Evolutionary conservation across 2,329 filamentous ascomycete genomes (phyloP).

Genomic region (Periglandula ipomoeae): DNA sequence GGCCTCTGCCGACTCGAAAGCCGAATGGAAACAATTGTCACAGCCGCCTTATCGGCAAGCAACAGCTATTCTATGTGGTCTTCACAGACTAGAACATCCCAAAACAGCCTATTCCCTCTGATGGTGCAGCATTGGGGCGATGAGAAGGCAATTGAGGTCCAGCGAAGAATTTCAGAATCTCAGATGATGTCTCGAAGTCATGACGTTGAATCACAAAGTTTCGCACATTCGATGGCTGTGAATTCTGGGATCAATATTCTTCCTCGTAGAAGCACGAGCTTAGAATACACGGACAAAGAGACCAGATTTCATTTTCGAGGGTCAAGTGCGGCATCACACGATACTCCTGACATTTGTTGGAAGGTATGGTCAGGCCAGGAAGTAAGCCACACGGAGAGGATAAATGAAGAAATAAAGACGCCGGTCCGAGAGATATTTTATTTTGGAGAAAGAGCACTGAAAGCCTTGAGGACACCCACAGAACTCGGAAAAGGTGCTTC

Average conservation of each 20-base stretch:
- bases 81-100: conserved; percentile 26
- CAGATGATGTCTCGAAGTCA: not conserved
- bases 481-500: not conserved
- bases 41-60: conserved; percentile 40
- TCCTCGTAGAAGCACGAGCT: not conserved
- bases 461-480: conserved; percentile 1
- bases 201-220: not conserved
- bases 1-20: conserved; percentile 35
- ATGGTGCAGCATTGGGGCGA: conserved; percentile 41
- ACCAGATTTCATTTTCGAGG: not conserved
- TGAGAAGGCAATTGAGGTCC: conserved; percentile 25
- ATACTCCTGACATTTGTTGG: not conserved
- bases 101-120: conserved; percentile 33
- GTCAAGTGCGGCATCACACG: not conserved
- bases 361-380: conserved; percentile 1
- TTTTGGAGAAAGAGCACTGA: conserved; percentile 8
- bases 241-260: not conserved
- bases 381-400: not conserved
- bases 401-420: not conserved
- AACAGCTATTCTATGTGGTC: conserved; percentile 43
- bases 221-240: not conserved
- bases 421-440: conserved; percentile 7
- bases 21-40: conserved; percentile 41
- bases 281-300: not conserved
- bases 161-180: conserved; percentile 9